Conservation (phyloP, 345 rosid genomes). For the Conringia planisiliqua region DNA sequence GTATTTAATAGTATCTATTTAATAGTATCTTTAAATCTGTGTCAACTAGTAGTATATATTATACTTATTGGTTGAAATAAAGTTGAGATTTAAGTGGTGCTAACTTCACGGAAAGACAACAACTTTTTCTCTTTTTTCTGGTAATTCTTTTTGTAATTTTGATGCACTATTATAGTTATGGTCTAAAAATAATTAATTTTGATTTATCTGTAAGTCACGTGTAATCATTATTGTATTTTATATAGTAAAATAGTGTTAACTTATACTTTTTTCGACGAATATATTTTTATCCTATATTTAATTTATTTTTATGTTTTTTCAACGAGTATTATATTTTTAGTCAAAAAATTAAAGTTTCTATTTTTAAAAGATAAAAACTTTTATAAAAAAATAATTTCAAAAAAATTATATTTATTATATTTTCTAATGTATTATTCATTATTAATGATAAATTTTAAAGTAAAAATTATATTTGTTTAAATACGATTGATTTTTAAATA, state of each 20-base stretch:
- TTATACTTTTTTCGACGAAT: not conserved
- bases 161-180: not conserved
- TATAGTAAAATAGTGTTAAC: not conserved
- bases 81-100: not conserved
- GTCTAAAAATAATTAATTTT: not conserved
- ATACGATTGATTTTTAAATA: no score
- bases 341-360: no score
- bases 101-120: constrained; percentile 11
- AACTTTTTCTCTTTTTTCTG: not conserved
- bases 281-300: no score
- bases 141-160: not conserved
- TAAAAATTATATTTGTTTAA: no score
- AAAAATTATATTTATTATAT: no score
- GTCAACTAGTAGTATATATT: not conserved
- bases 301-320: not conserved
- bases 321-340: no score
- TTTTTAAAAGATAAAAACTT: no score
- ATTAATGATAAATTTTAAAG: no score
- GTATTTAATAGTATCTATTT: not conserved
- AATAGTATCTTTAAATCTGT: not conserved
- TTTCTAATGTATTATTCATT: no score
- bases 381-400: no score
- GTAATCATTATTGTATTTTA: not conserved
- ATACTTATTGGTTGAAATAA: not conserved
- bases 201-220: not conserved